Evolutionary conservation across 208 protist genomes (phyloP).

Genomic region (Acanthamoeba triangularis): DNA sequence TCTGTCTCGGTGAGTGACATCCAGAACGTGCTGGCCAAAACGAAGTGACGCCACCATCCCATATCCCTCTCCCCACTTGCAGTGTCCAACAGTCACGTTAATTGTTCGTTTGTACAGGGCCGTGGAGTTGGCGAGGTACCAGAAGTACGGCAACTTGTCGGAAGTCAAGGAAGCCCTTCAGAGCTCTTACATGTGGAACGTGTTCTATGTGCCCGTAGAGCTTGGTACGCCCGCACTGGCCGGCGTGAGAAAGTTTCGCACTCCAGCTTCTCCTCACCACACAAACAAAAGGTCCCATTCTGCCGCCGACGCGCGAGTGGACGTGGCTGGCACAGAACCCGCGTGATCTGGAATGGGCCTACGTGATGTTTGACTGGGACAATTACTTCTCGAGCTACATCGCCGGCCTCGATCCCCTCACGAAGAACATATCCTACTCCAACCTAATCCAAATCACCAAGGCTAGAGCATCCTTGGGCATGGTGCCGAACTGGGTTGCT

Average conservation of each 20-base stretch:
- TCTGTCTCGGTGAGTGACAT: neutral
- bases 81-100: no score
- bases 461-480: neutral
- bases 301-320: neutral
- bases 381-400: slow-evolving; percentile 2
- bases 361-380: slow-evolving; percentile 44
- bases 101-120: no score
- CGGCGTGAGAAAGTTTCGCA: no score
- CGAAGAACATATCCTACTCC: slow-evolving; percentile 55
- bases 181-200: neutral
- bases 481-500: slow-evolving; percentile 10
- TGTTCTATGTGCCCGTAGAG: neutral
- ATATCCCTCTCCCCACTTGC: no score
- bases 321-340: neutral
- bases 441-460: slow-evolving; percentile 46
- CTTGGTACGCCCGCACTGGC: neutral
- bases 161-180: neutral
- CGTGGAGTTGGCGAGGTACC: neutral
- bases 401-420: slow-evolving; percentile 30
- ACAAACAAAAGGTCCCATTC: neutral
- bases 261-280: no score
- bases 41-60: neutral
- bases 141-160: neutral
- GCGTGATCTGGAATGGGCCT: neutral
- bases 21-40: neutral